A percentile compares a stretch with the other conserved stretches of the same genome.
These are phyloP conservation scores for Limnanthes douglasii DNA, from an alignment of 345 rosid genomes.

Conservation along the genomic window DNA sequence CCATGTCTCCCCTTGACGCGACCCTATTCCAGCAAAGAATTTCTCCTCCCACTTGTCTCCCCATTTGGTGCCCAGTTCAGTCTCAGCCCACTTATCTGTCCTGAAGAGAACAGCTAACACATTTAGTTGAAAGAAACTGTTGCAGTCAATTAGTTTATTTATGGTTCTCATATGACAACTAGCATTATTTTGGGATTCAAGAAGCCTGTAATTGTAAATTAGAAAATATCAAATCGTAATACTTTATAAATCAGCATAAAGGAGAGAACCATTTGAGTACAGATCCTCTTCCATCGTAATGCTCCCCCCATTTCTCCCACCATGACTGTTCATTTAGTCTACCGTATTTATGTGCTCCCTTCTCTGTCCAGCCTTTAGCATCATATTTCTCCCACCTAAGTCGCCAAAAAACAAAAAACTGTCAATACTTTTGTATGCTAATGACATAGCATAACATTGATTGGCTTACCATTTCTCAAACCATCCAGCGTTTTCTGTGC, in stretches of 20 bases:
- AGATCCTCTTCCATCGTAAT: slow-evolving; percentile 97
- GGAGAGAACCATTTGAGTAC: slow-evolving; percentile 78
- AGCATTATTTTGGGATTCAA: neutral
- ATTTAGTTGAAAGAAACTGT: neutral
- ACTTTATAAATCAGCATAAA: neutral
- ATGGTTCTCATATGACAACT: neutral
- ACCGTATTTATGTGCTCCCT: slow-evolving; percentile 97
- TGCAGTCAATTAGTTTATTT: too few relatives aligned
- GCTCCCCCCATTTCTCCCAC: slow-evolving; percentile 99
- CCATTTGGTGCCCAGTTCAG: slow-evolving; percentile 96
- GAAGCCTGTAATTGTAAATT: too few relatives aligned
- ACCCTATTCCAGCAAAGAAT: slow-evolving; percentile 88
- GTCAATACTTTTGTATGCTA: slow-evolving; percentile 1
- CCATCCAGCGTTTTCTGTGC: slow-evolving; percentile 97
- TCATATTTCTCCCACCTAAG: slow-evolving; percentile 99
- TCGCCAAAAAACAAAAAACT: slow-evolving; percentile 1
- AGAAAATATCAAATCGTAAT: neutral
- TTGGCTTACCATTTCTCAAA: slow-evolving; percentile 83
- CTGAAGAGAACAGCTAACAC: slow-evolving; percentile 30
- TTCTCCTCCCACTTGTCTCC: slow-evolving; percentile 99
- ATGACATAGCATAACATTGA: slow-evolving; percentile 2
- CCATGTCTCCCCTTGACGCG: slow-evolving; percentile 99
- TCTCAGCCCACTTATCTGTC: slow-evolving; percentile 99
- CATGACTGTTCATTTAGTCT: slow-evolving; percentile 94
- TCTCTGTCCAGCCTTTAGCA: slow-evolving; percentile 98